These are phyloP conservation scores for Fraxinus pennsylvanica DNA, from an alignment of 257 asterid species.

Conservation along the genomic window DNA sequence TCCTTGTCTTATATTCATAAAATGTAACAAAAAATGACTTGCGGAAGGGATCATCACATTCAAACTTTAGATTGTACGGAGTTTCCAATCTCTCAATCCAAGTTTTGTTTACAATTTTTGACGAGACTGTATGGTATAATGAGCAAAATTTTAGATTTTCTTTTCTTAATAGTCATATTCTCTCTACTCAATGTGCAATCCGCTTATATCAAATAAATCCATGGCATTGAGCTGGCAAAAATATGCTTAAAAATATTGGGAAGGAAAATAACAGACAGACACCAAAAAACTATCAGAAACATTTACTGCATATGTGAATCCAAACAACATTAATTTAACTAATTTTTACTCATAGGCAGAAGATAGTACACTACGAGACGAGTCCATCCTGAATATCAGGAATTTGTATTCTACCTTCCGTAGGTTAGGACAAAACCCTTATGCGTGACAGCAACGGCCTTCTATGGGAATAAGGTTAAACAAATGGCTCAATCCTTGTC, in stretches of 20 bases:
- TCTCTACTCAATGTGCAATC: no score
- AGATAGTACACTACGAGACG: conserved; percentile 12
- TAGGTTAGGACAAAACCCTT: conserved; percentile 31
- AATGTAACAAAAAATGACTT: no score
- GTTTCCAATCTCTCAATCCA: no score
- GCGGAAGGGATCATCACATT: no score
- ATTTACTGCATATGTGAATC: conserved; percentile 16
- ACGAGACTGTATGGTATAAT: no score
- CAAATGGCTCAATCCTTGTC: conserved; percentile 17
- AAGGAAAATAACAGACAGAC: background rate
- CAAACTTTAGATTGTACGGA: no score
- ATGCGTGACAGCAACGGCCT: conserved; percentile 1
- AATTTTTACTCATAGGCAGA: background rate
- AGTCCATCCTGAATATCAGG: conserved; percentile 37
- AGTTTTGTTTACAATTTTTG: no score
- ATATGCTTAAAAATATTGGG: conserved; percentile 1
- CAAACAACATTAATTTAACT: conserved; percentile 16
- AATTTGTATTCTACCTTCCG: conserved; percentile 30
- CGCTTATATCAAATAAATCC: background rate
- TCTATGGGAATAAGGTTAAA: conserved; percentile 24
- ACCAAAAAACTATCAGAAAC: background rate
- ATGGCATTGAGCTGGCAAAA: background rate
- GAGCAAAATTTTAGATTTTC: no score
- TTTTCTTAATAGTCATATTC: no score
- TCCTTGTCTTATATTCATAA: no score